Base-by-base conservation (phyloP, 2,329 filamentous ascomycete species). In the Neoarthrinium moseri region DNA sequence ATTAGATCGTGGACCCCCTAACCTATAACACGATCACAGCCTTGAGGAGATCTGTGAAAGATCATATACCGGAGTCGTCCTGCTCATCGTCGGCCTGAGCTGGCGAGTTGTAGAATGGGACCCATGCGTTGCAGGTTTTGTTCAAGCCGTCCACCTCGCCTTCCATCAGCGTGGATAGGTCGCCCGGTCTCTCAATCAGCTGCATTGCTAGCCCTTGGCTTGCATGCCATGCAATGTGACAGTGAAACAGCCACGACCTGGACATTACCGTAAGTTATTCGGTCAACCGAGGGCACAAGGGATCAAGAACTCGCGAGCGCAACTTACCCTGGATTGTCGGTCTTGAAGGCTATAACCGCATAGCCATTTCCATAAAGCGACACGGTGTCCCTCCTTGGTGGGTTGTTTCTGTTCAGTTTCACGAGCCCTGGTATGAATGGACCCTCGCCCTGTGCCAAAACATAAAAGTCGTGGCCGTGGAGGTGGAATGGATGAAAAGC, bases 141-240 rank as follows among this genome's bases (percentile, higher is more conserved):
- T 59, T 55, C 21, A 68, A 40, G 5, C 35, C 30, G 7, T 50
- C 42, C 3, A 47, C 29, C 27, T 61, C 53, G 8, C 51, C 48
- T 4, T 59, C 34, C 13, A 18, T 38, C 0, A 45, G 41, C 29
- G 64, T 58, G 38, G 68, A 49, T 37, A 60, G 33, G 43, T 58
- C 49, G 22, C 29, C 18, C n/a, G 42, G 11, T 23, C 57, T 51
- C 47, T 65, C 65, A 41, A 80, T 50, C 52, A 79, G 78, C 56
- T 81, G 77, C 41, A 79, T 56, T 2, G 69, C 74, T 6, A 80
- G 68, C 20, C 74, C 75, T 51, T 71, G 65, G 41, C 58, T 62
- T 12, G 73, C 65, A 52, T 80, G 75, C 73, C 68, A 75, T 17
- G 68, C 68, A 43, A 74, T 73, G 52, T 74, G 68, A 53, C 69